Conservation (phyloP, 441 rosid species). For the Erodium texanum region DNA sequence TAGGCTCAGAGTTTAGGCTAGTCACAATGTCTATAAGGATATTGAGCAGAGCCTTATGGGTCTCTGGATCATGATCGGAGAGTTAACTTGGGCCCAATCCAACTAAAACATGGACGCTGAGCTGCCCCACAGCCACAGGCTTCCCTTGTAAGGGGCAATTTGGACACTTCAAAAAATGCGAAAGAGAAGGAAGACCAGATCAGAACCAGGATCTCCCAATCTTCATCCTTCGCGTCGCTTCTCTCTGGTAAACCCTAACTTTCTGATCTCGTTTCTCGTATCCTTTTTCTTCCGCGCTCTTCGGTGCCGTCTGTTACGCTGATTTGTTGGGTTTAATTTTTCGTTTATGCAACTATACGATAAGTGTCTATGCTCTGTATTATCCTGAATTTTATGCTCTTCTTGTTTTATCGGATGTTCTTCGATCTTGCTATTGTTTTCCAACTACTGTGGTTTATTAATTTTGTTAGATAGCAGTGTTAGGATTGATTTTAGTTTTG, state of each 20-base stretch:
- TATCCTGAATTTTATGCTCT: neutral
- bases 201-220: neutral
- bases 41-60: too few species aligned
- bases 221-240: neutral
- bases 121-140: too few species aligned
- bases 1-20: too few species aligned
- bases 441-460: too few species aligned
- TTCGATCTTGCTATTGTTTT: too few species aligned
- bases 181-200: neutral
- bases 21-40: too few species aligned
- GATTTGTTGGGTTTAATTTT: neutral
- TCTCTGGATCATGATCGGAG: too few species aligned
- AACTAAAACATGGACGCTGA: too few species aligned
- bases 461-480: neutral
- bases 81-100: too few species aligned
- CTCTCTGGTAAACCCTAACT: constrained; percentile 26
- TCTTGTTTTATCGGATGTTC: too few species aligned
- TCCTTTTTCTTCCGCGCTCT: neutral
- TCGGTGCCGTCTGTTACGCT: neutral
- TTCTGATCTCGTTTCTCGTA: neutral
- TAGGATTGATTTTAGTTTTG: neutral
- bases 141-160: neutral
- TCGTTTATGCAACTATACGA: too few species aligned
- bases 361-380: neutral
- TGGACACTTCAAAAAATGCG: neutral